These are phyloP conservation scores for Leucocoprinus birnbaumii DNA, from an alignment of 768 basidiomycete species.

Conservation along the genomic window DNA sequence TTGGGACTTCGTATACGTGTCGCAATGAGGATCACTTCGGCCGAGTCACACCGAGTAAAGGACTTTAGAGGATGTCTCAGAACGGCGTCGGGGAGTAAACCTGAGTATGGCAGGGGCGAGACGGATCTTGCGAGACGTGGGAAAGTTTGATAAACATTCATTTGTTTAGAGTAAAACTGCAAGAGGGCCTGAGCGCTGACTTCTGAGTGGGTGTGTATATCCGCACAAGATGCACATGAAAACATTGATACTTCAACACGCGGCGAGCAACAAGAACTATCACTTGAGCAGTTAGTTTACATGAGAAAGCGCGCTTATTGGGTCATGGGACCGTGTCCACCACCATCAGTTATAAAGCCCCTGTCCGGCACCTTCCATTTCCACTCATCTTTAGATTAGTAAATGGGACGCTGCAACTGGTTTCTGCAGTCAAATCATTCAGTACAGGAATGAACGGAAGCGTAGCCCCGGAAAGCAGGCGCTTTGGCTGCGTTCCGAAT, in stretches of 20 bases:
- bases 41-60: no score
- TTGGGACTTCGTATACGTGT: no score
- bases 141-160: background rate
- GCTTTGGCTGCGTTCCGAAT: background rate
- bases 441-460: background rate
- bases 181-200: no score
- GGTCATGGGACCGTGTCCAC: slow-evolving; percentile 1
- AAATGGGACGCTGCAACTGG: background rate
- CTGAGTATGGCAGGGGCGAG: no score
- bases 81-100: no score
- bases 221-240: no score
- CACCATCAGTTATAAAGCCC: no score
- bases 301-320: background rate
- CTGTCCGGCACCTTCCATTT: background rate
- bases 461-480: background rate
- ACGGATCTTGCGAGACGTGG: background rate
- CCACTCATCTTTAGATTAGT: background rate
- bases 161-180: no score
- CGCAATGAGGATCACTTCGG: no score
- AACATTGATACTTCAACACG: background rate
- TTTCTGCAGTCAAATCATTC: background rate
- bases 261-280: background rate
- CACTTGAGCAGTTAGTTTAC: background rate
- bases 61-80: no score
- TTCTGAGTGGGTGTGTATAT: no score